Conservation (phyloP, 495 filamentous ascomycete genomes). For the Penicillium alfredii region DNA sequence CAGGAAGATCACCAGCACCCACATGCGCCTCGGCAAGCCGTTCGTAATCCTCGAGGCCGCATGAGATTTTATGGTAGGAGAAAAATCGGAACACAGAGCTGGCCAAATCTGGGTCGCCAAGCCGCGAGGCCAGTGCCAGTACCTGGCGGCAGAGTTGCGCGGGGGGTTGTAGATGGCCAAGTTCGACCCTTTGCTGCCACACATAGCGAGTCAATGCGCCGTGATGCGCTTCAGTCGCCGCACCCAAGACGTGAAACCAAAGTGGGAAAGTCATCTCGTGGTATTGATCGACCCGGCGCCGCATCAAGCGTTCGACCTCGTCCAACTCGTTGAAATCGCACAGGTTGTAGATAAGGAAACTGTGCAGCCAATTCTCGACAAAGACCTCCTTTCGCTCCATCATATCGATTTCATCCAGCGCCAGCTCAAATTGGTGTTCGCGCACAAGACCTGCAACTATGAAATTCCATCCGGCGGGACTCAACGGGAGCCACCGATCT, state of each 20-base stretch:
- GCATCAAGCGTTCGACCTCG: constrained; percentile 63
- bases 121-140: constrained; percentile 60
- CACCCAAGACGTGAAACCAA: constrained; percentile 68
- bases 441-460: constrained; percentile 69
- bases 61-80: constrained; percentile 40
- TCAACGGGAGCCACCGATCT: constrained; percentile 62
- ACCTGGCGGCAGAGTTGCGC: constrained; percentile 57
- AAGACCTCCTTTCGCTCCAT: constrained; percentile 52
- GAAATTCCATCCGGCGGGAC: constrained; percentile 56
- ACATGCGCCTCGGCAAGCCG: constrained; percentile 62
- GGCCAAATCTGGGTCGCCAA: constrained; percentile 57
- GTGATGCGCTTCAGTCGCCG: constrained; percentile 49
- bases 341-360: constrained; percentile 65
- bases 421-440: constrained; percentile 76
- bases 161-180: constrained; percentile 59
- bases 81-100: constrained; percentile 35
- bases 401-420: constrained; percentile 62
- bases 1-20: constrained; percentile 44
- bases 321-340: constrained; percentile 66
- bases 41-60: constrained; percentile 68
- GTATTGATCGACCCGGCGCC: constrained; percentile 43
- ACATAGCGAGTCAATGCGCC: constrained; percentile 54
- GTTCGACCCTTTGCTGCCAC: constrained; percentile 54
- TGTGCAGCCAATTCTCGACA: constrained; percentile 66
- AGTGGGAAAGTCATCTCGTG: constrained; percentile 42